Base-by-base conservation (phyloP, 768 basidiomycete species). In the Tubosaeta brunneosetosa region DNA sequence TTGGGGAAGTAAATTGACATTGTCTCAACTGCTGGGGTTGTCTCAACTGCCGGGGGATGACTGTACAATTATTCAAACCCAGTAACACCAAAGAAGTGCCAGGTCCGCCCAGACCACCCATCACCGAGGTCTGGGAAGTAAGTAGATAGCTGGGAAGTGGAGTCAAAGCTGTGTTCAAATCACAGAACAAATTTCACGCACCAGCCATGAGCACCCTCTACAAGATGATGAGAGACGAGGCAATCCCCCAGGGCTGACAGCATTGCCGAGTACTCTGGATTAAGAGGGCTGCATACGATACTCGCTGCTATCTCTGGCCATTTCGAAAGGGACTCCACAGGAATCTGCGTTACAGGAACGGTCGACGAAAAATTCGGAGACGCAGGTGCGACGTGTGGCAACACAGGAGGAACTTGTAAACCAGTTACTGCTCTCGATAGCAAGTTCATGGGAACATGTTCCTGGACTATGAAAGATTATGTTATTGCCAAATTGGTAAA, bases 171-270 rank as follows among this genome's bases (percentile, higher is more conserved):
- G 22, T 36, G 44, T 26, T 43, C 25, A 32, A n/a, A 41, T 26
- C 7, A 29, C 22, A 34, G 25, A 50, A 31, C 14, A 6, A 44
- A 31, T 26, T 49, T 46, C 19, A 11, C 73, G 56, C 62, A 97
- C 95, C 97, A 99, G 52, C 76, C 82, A 74, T 98, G 94, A 22
- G 93, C 92, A 16, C 94, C 93, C 59, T 94, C 87, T 9, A 82
- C 70, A 72, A 89, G 84, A 32, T 86, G n/a, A n/a, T n/a, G 83
- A 5, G 80, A 73, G 13, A 74, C 66, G n/a, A 99, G 75, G 57
- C 82, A 83, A 64, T 95, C 91, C 36, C 94, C 95, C 1, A 99
- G 77, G 13, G 87, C 80, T 27, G 91, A 88, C 50, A 98, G 65
- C 14, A 90, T 84, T 12, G 84, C 78, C 0, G 86, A 84, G 44